Evolutionary conservation across 2,329 filamentous ascomycete species (phyloP), one percentile per base, ranked within the genome.

Genomic region (Biscogniauxia marginata): DNA sequence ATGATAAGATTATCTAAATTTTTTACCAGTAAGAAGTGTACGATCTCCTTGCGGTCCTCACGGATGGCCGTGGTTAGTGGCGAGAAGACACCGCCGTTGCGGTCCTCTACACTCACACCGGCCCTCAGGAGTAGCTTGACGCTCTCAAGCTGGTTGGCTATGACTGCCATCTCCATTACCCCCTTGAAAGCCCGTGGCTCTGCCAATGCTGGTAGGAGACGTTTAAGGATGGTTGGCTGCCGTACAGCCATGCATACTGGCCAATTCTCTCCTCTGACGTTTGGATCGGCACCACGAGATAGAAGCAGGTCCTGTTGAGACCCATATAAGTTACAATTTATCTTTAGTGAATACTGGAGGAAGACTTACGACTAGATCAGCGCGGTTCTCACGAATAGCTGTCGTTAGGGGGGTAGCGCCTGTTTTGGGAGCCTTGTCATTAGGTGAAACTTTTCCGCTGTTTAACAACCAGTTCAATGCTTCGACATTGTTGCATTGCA

Each of bases 71-170:
- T 87, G 0, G 86, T 89, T 3, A 89, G 77, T 0, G 85, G 84
- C 0, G 84, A 88, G 74, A 90, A 90, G 49, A 89, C 87, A 52
- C 87, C 87, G 19, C 85, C 86, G 66, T 87, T 89, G 72, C 86
- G 86, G 72, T 88, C 87, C 69, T 89, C 86, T 53, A 89, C 84
- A 43, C 79, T 85, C 18, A 89, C 83, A 13, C 87, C 87, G 0
- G 85, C 84, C 16, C 75, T 77, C 16, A 89, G 75, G 25, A 89
- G 78, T 47, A 88, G 72, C 71, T 87, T 87, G 71, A 90, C 78
- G 34, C 82, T 86, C 57, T 88, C 84, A 13, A 89, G 77, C 70
- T 89, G 79, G 68, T 88, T 81, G 18, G 86, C 86, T 1, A 82
- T 79, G 7, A 89, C 86, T 1, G 86, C 86, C 77, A 84, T 83